These are phyloP conservation scores for Apiospora pterosperma DNA, from an alignment of 2,329 filamentous ascomycete species.

Conservation along the genomic window DNA sequence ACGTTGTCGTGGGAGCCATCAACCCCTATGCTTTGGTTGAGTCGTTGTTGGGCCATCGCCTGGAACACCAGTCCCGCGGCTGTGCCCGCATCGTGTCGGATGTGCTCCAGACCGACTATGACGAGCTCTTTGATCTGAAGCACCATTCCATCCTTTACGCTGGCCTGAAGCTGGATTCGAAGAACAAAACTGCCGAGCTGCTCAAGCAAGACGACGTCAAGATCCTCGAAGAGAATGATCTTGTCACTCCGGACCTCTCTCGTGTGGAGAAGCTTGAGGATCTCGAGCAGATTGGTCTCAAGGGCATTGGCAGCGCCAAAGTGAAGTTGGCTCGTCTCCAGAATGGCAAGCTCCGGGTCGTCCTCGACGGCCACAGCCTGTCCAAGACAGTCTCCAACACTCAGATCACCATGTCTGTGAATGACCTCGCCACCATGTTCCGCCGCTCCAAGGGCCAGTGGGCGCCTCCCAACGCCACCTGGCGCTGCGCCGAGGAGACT, in stretches of 20 bases:
- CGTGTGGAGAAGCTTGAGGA: conserved; percentile 32
- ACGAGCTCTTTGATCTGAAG: conserved; percentile 44
- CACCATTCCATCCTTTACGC: conserved; percentile 39
- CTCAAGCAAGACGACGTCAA: conserved; percentile 35
- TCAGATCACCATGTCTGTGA: conserved; percentile 36
- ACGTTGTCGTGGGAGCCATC: conserved; percentile 35
- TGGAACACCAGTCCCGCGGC: conserved; percentile 33
- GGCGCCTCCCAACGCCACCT: conserved; percentile 36
- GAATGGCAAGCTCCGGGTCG: conserved; percentile 41
- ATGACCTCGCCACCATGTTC: conserved; percentile 37
- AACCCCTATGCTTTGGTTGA: conserved; percentile 44
- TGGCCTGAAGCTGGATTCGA: conserved; percentile 36
- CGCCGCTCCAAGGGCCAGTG: conserved; percentile 25
- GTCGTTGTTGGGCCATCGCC: conserved; percentile 37
- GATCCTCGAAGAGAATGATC: conserved; percentile 38
- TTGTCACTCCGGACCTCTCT: conserved; percentile 40
- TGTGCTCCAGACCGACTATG: conserved; percentile 43
- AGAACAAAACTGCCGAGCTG: conserved; percentile 33
- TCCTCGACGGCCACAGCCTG: conserved; percentile 32
- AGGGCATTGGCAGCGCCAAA: conserved; percentile 30
- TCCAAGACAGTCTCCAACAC: conserved; percentile 35
- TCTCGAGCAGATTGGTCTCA: conserved; percentile 36
- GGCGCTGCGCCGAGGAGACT: conserved; percentile 37
- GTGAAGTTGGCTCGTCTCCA: conserved; percentile 39
- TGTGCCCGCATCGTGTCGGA: conserved; percentile 34